Percentiles rank a stretch among this genome's conserved stretches.
These are phyloP conservation scores for Alternaria viburni DNA, from an alignment of 2,329 filamentous ascomycete species.

Conservation along the genomic window DNA sequence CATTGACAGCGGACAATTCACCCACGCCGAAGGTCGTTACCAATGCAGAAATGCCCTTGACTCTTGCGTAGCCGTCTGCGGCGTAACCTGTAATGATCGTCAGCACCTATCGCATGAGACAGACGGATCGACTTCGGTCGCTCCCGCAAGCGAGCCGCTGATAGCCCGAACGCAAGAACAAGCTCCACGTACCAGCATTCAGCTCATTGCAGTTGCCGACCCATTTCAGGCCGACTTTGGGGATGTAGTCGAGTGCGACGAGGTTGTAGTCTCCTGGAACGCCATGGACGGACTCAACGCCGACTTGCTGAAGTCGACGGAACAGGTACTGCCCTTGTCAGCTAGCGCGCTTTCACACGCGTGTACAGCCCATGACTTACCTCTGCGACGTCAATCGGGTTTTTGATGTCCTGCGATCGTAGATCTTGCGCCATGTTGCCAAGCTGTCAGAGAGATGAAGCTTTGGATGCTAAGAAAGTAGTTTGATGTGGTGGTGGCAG, in stretches of 20 bases:
- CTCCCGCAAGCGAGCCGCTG: constrained; percentile 3
- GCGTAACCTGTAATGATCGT: constrained; percentile 49
- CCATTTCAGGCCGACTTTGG: constrained; percentile 62
- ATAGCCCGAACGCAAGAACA: background rate
- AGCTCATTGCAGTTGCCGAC: constrained; percentile 68
- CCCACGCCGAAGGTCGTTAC: constrained; percentile 58
- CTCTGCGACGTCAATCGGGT: constrained; percentile 65
- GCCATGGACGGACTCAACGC: constrained; percentile 55
- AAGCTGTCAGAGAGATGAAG: background rate
- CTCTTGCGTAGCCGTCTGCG: constrained; percentile 55
- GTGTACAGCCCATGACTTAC: constrained; percentile 20
- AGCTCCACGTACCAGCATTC: constrained; percentile 56
- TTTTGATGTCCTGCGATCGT: constrained; percentile 50
- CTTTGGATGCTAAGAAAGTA: background rate
- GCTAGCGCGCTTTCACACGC: constrained; percentile 4
- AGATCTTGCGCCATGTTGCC: constrained; percentile 48
- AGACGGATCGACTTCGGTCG: background rate
- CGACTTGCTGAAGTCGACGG: constrained; percentile 52
- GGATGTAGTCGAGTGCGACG: constrained; percentile 63
- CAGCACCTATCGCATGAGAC: background rate
- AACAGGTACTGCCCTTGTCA: constrained; percentile 42
- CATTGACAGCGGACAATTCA: constrained; percentile 56
- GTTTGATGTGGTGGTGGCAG: constrained; percentile 12
- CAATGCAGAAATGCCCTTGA: constrained; percentile 55
- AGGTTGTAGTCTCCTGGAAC: constrained; percentile 55